Percentiles rank a stretch among this genome's conserved stretches.
Conservation (phyloP, 225 moss, liverwort and hornwort species). For the Physcomitrellopsis africana region DNA sequence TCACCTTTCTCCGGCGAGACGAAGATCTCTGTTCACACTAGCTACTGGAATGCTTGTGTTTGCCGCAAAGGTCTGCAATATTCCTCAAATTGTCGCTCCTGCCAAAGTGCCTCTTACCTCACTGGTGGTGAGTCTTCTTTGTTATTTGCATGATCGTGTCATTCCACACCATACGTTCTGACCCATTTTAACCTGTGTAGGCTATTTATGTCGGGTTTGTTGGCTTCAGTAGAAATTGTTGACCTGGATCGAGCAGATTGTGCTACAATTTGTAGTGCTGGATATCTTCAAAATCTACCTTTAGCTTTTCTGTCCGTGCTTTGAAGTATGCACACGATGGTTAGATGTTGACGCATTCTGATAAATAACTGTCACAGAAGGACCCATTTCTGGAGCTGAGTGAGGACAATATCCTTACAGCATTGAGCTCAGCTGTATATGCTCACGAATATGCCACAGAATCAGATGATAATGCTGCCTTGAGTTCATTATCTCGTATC, state of each 20-base stretch:
- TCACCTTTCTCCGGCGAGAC: slow-evolving; percentile 74
- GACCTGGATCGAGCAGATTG: background rate
- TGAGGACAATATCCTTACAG: slow-evolving; percentile 80
- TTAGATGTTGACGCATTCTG: slow-evolving; percentile 14
- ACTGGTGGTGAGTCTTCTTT: slow-evolving; percentile 55
- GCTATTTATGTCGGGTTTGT: background rate
- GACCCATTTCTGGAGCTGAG: slow-evolving; percentile 90
- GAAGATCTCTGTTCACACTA: slow-evolving; percentile 87
- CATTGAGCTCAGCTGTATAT: slow-evolving; percentile 66
- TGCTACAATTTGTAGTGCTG: background rate
- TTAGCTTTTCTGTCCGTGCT: background rate
- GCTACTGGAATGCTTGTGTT: slow-evolving; percentile 96
- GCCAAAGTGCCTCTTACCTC: slow-evolving; percentile 82
- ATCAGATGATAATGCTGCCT: slow-evolving; percentile 78
- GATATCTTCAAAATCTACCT: background rate
- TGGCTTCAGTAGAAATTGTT: background rate
- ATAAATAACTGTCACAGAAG: slow-evolving; percentile 54
- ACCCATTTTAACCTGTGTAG: background rate
- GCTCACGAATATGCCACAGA: slow-evolving; percentile 67
- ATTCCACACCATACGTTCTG: background rate
- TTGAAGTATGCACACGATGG: background rate
- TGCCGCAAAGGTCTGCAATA: slow-evolving; percentile 79
- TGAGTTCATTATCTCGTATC: slow-evolving; percentile 68
- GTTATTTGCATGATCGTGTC: background rate
- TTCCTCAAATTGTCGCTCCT: slow-evolving; percentile 81